Conservation (phyloP, 371 early-diverging fungal species). For the Saksenaea oblongispora region DNA sequence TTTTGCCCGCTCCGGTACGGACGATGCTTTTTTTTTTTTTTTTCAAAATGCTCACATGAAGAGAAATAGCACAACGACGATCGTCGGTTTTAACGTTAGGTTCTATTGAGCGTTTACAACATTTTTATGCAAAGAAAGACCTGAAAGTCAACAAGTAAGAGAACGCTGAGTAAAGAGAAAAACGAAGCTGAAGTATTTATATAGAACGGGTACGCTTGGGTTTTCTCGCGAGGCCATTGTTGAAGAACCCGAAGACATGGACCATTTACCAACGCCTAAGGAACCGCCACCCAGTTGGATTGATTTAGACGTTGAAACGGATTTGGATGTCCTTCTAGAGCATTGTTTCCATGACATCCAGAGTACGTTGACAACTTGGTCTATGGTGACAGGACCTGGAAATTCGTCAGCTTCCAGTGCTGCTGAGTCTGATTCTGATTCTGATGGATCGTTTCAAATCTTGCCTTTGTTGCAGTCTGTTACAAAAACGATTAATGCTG, state of each 20-base stretch:
- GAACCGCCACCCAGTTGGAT: conserved; percentile 50
- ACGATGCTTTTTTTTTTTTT: background rate
- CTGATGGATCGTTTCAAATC: conserved; percentile 29
- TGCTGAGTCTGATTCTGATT: conserved; percentile 24
- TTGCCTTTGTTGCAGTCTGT: conserved; percentile 39
- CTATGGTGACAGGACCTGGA: conserved; percentile 30
- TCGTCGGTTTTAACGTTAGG: conserved; percentile 52
- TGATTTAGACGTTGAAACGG: conserved; percentile 46
- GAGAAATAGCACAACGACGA: conserved; percentile 39
- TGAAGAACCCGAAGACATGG: conserved; percentile 36
- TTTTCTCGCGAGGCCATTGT: conserved; percentile 22
- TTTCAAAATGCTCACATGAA: background rate
- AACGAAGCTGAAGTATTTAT: background rate
- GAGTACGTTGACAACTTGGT: conserved; percentile 35
- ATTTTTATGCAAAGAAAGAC: conserved; percentile 50
- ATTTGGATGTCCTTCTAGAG: conserved; percentile 40
- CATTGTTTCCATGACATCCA: conserved; percentile 42
- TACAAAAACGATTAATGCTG: conserved; percentile 40
- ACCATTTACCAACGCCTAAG: conserved; percentile 33
- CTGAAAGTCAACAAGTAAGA: conserved; percentile 53
- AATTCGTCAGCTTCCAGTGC: conserved; percentile 2
- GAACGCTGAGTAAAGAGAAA: background rate
- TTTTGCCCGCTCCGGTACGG: conserved; percentile 51
- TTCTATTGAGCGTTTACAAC: conserved; percentile 49
- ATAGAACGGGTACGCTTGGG: conserved; percentile 46